Percentiles rank a stretch among this genome's conserved stretches.
phyloP scores from a whole-genome alignment of 2,329 filamentous ascomycete species.

The Pseudogymnoascus sp. region DNA sequence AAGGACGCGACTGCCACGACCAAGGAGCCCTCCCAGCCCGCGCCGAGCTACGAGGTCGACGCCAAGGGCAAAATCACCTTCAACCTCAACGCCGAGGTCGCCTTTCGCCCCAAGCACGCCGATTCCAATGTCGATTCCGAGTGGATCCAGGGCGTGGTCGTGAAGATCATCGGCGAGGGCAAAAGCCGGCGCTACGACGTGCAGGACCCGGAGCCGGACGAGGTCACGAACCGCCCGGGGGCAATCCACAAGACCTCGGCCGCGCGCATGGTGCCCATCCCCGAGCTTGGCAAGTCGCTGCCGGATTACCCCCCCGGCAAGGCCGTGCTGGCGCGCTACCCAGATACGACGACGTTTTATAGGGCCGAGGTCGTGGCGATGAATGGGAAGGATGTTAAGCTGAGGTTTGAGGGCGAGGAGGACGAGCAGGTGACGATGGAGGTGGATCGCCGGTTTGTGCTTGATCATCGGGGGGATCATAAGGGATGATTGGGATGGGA shows the following conservation, averaged over 20 bases:
- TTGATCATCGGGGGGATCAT: conserved; percentile 52
- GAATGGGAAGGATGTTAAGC: conserved; percentile 48
- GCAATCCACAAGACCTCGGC: conserved; percentile 61
- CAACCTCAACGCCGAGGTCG: conserved; percentile 55
- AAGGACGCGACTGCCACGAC: conserved; percentile 15
- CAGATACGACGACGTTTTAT: conserved; percentile 79
- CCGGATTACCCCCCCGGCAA: conserved; percentile 58
- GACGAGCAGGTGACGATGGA: conserved; percentile 65
- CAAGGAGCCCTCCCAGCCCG: not conserved
- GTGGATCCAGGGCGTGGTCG: conserved; percentile 72
- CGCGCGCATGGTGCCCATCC: conserved; percentile 69
- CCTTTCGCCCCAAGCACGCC: conserved; percentile 52
- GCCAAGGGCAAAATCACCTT: conserved; percentile 45
- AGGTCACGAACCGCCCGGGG: conserved; percentile 55
- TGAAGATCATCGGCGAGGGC: conserved; percentile 65
- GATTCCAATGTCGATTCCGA: conserved; percentile 43
- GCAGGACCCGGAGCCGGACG: conserved; percentile 70
- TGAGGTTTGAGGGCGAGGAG: conserved; percentile 76
- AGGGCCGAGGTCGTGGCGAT: conserved; percentile 72
- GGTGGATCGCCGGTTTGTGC: conserved; percentile 67
- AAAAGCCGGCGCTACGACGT: conserved; percentile 74
- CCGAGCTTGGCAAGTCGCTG: conserved; percentile 49
- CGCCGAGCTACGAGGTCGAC: conserved; percentile 10
- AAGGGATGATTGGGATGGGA: not conserved
- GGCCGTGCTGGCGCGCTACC: conserved; percentile 69